These are phyloP conservation scores for Capsicum chinense DNA, from an alignment of 257 asterid genomes.

Conservation along the genomic window DNA sequence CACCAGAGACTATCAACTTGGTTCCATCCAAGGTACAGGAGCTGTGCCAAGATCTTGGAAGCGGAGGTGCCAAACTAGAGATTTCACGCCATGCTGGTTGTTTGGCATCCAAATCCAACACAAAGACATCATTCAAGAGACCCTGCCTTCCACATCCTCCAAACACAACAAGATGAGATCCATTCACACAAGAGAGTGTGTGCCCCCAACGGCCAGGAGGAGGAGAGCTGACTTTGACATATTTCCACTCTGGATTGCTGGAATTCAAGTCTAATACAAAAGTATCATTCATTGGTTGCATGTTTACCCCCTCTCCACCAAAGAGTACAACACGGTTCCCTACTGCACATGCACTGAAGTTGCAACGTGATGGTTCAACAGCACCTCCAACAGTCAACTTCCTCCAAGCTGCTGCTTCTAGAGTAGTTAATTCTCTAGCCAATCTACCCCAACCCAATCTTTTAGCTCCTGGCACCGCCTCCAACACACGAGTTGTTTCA, in stretches of 20 bases:
- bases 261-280: constrained; percentile 86
- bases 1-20: constrained; percentile 92
- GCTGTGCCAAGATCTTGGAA: constrained; percentile 98
- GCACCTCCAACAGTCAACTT: constrained; percentile 83
- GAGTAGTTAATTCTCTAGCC: constrained; percentile 91
- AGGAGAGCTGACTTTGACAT: constrained; percentile 81
- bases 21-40: constrained; percentile 96
- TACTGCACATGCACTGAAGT: constrained; percentile 95
- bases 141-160: constrained; percentile 98
- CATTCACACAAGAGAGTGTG: constrained; percentile 91
- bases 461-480: constrained; percentile 80
- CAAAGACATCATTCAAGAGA: constrained; percentile 86
- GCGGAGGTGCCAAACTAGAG: constrained; percentile 91
- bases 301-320: constrained; percentile 98
- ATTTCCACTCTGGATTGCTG: constrained; percentile 80
- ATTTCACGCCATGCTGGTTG: constrained; percentile 90
- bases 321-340: constrained; percentile 91
- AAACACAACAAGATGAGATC: constrained; percentile 82
- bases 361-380: constrained; percentile 95
- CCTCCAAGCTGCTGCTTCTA: constrained; percentile 94
- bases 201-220: constrained; percentile 99
- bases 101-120: constrained; percentile 88
- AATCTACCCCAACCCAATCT: constrained; percentile 85
- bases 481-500: constrained; percentile 78
- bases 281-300: constrained; percentile 95